Evolutionary conservation across 345 rosid species (phyloP), one percentile per base, ranked within the genome.

Genomic region (Moricandia arvensis): DNA sequence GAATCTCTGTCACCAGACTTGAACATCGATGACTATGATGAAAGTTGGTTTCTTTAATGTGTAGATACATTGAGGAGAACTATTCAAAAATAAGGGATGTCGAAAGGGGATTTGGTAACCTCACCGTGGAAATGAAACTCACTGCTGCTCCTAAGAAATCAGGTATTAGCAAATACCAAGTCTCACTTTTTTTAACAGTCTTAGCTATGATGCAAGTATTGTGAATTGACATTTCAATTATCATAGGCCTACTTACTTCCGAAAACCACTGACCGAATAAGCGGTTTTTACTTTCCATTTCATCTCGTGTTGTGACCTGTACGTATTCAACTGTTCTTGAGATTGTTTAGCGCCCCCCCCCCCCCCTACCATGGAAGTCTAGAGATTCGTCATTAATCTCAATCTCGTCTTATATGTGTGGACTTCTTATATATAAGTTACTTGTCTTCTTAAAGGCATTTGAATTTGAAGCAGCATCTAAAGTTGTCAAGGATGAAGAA

Each of bases 141-240:
- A 94, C 97, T 3, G 88, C 97, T 65, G 98, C 97, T 54, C 98
- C 98, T 34, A 94, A 94, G 81, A 91, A 86, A 73, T 93, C 93
- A 78, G 99, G n/a, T n/a, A n/a, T n/a, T n/a, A n/a, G n/a, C n/a
- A n/a, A n/a, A 35, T 4, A 60, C 74, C 16, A 13, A 8, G 11
- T 55, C 5, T 41, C 65, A 72, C n/a, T 45, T n/a, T 15, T 49
- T 9, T n/a, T 31, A 31, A 51, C 4, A 17, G 70, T 29, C 51
- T 47, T 66, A 66, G 53, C n/a, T 49, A 49, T 49, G 55, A 15
- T 49, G 55, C 55, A 6, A 49, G 55, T 49, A 4, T 15, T 45
- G 2, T 45, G 16, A 45, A 45, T n/a, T 13, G 51, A 45, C 15
- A 49, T 49, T 49, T 49, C 55, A 49, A 21, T 49, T 49, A 49